Evolutionary conservation across 78 protist species (phyloP).

Genomic region (Mantamonas sphyraenae): DNA sequence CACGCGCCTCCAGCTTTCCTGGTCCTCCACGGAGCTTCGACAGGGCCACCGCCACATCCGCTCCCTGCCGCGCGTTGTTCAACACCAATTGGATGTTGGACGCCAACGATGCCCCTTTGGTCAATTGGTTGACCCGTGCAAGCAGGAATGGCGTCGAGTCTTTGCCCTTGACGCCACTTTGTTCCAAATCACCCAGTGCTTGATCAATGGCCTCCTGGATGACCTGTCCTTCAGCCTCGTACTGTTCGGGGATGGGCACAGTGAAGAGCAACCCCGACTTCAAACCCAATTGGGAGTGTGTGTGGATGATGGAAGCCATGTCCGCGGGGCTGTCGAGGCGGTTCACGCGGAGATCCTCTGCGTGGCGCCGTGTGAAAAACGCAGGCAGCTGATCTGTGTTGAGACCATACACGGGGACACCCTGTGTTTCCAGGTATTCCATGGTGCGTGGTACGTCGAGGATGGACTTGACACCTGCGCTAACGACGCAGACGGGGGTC

Average conservation of each 20-base stretch:
- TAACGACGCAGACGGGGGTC: constrained; percentile 88
- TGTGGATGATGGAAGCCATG: constrained; percentile 25
- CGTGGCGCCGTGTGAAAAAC: constrained; percentile 41
- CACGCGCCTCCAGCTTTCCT: neutral
- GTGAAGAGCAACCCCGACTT: constrained; percentile 51
- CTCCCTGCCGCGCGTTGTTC: constrained; percentile 81
- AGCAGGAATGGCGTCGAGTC: constrained; percentile 88
- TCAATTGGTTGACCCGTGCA: constrained; percentile 35
- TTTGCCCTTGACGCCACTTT: constrained; percentile 66
- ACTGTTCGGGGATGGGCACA: constrained; percentile 61
- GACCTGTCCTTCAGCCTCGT: constrained; percentile 17
- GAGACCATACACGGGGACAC: constrained; percentile 69
- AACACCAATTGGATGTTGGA: constrained; percentile 58
- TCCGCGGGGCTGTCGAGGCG: neutral
- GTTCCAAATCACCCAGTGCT: too few species aligned
- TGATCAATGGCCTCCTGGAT: constrained; percentile 39
- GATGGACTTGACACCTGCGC: constrained; percentile 95
- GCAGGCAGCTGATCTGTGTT: constrained; percentile 72
- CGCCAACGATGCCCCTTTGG: constrained; percentile 65
- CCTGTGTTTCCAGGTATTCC: constrained; percentile 45
- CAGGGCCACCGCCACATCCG: constrained; percentile 55
- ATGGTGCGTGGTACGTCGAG: constrained; percentile 84
- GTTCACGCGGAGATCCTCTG: neutral
- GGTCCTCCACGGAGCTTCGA: neutral
- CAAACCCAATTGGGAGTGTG: constrained; percentile 14